Conservation (phyloP, 352 stramenopile species). For the Phytophthora palmivora region DNA sequence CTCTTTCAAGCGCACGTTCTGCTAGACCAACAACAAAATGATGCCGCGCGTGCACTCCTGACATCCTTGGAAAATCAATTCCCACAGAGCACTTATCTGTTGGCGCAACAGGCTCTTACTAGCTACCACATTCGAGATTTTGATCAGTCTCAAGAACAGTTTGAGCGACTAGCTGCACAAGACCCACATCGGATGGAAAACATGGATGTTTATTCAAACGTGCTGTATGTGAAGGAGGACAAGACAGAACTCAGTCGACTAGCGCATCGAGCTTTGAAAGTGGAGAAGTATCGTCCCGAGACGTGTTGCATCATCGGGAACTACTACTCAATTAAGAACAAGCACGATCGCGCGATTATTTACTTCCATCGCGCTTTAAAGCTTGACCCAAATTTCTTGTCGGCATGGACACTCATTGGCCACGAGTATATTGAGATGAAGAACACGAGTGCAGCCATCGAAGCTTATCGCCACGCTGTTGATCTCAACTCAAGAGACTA, state of each 20-base stretch:
- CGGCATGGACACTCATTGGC: constrained; percentile 98
- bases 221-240: constrained; percentile 89
- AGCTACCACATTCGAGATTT: constrained; percentile 90
- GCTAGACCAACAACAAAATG: constrained; percentile 82
- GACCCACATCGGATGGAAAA: constrained; percentile 83
- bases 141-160: constrained; percentile 78
- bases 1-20: constrained; percentile 86
- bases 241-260: constrained; percentile 89
- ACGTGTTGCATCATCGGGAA: constrained; percentile 98
- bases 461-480: constrained; percentile 95
- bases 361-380: constrained; percentile 97
- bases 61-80: constrained; percentile 61
- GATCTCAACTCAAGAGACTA: constrained; percentile 96
- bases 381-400: constrained; percentile 95
- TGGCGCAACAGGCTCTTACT: constrained; percentile 77
- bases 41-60: constrained; percentile 64
- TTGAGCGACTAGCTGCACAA: constrained; percentile 61
- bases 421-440: constrained; percentile 99
- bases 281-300: constrained; percentile 98
- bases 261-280: constrained; percentile 90
- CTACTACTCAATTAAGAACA: constrained; percentile 91
- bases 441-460: constrained; percentile 97
- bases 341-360: constrained; percentile 97
- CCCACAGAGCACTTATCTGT: constrained; percentile 73
- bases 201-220: constrained; percentile 90